A percentile compares a stretch with the other conserved stretches of the same genome.
Conservation (phyloP, 208 protist genomes). For the Tritrichomonas foetus region DNA sequence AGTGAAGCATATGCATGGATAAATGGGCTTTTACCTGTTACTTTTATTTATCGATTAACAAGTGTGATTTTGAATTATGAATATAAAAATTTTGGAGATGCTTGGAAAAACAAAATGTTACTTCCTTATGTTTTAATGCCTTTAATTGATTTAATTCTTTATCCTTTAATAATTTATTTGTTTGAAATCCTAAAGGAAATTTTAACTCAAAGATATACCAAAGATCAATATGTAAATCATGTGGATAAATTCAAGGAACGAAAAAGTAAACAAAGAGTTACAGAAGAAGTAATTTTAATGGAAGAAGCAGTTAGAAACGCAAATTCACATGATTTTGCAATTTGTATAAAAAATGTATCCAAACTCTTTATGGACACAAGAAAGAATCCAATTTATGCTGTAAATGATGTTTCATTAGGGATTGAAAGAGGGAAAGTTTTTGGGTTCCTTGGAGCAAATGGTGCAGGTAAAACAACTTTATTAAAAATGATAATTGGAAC, state of each 20-base stretch:
- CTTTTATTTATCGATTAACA: too few species aligned
- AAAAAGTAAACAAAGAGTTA: neutral
- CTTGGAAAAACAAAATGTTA: neutral
- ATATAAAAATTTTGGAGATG: too few species aligned
- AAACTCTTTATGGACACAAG: neutral
- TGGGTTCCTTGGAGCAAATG: slow-evolving; percentile 52
- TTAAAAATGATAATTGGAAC: slow-evolving; percentile 47
- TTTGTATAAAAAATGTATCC: neutral
- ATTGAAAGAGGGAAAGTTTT: neutral
- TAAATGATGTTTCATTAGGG: neutral
- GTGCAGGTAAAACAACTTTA: slow-evolving; percentile 52
- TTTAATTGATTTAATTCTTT: neutral
- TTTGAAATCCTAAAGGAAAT: neutral
- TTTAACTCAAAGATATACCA: neutral
- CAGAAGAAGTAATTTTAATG: neutral
- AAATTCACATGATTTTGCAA: neutral
- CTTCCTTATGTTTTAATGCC: neutral
- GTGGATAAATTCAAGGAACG: neutral
- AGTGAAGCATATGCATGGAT: too few species aligned
- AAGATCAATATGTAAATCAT: neutral
- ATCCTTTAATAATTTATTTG: neutral
- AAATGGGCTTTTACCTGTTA: too few species aligned
- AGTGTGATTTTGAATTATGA: too few species aligned
- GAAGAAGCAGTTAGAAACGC: neutral
- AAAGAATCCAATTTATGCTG: neutral